Conservation (phyloP, 1,139 yeast species). For the Ashbya aceris region DNA sequence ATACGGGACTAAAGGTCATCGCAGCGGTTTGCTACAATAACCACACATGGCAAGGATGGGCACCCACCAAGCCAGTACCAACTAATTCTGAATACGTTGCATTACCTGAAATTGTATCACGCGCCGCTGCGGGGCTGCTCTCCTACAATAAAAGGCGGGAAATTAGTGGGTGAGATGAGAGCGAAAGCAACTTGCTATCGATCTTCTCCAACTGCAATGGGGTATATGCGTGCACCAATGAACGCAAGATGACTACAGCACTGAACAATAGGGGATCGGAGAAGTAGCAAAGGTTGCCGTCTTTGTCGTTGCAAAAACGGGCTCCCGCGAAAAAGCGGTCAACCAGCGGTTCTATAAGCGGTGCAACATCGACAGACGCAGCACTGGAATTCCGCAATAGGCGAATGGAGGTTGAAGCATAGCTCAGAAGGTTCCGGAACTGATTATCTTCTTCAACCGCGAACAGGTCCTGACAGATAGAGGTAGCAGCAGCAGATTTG, state of each 20-base stretch:
- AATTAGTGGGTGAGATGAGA: constrained; percentile 16
- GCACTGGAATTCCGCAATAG: constrained; percentile 13
- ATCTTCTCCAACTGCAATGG: neutral
- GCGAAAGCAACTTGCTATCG: constrained; percentile 8
- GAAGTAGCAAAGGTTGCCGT: constrained; percentile 34
- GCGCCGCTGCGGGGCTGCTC: too few species aligned
- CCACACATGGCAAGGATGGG: too few species aligned
- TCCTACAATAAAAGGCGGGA: neutral
- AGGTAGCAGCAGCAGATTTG: neutral
- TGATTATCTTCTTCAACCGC: constrained; percentile 45
- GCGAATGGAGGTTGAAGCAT: constrained; percentile 11
- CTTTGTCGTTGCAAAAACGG: constrained; percentile 22
- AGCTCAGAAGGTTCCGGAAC: constrained; percentile 36
- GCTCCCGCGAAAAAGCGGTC: neutral
- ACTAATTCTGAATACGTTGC: too few species aligned
- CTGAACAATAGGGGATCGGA: constrained; percentile 17
- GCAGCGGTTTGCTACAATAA: too few species aligned
- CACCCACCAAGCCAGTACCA: too few species aligned
- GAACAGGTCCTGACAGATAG: constrained; percentile 33
- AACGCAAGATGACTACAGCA: constrained; percentile 12
- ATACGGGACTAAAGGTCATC: too few species aligned
- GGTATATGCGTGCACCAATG: neutral
- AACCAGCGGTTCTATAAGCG: neutral
- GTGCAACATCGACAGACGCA: neutral
- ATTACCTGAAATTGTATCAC: too few species aligned